Base-by-base conservation (phyloP, 257 asterid genomes). In the Fraxinus americana region DNA sequence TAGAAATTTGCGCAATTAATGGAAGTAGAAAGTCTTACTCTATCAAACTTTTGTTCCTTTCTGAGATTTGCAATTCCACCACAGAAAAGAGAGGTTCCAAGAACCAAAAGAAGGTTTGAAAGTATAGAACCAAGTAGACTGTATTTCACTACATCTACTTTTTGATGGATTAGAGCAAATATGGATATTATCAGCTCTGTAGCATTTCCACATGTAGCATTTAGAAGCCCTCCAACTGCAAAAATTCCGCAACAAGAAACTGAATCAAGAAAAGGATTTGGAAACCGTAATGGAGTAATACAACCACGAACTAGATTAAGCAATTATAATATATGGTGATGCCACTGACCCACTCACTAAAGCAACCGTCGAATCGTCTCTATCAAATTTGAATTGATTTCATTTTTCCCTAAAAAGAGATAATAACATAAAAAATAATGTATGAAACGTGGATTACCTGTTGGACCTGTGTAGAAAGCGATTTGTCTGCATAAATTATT, bases 131-230 rank as follows among this genome's bases (percentile, higher is more conserved):
- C 99, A 82, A 95, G 78, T 0, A 95, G 91, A 4, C 98, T 93
- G 78, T 89, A 93, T 34, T 95, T 95, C 8, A 95, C 96, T 4
- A 95, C 94, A 19, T 87, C 93, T 1, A 95, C 92, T 86, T 93
- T 91, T 89, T 87, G 79, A 17, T 90, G 74, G 34, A 85, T 12
- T 11, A 95, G 78, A 34, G 99, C 99, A 63, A 93, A 81, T 21
- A 95, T 88, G 4, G 97, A 94, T 70, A 95, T 95, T 50, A 95
- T 88, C 39, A 95, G 88, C 87, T 95, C 99, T 0, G 99, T 95
- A 0, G 97, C 98, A 83, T 95, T 95, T 67, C 99, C 99, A 83
- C 98, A 95, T 39, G 99, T 95, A 36, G 99, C 99, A 82, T 95
- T 95, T 69, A 95, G 80, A 67, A 95, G 98, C 43, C 99, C 99